Evolutionary conservation across 768 basidiomycete species (phyloP).

Genomic region (Ramaria sp.): DNA sequence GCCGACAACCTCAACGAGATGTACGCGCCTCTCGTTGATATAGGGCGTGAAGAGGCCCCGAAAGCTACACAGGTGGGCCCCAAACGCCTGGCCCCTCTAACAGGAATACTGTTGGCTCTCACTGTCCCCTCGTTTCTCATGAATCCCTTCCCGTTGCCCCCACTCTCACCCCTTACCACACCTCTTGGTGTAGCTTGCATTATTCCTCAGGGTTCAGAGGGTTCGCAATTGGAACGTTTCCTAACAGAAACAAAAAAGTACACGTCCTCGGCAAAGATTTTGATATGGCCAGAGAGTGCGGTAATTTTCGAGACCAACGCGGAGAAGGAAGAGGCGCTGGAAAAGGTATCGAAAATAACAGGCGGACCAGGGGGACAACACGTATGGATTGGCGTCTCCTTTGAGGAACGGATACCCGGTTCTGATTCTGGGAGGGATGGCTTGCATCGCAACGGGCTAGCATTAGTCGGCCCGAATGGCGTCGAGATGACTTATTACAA

Average conservation of each 20-base stretch:
- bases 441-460: constrained; percentile 50
- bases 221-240: constrained; percentile 45
- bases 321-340: constrained; percentile 42
- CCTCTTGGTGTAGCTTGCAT: constrained; percentile 58
- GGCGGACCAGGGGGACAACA: constrained; percentile 11
- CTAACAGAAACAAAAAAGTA: constrained; percentile 45
- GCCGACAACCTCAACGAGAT: background rate
- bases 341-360: constrained; percentile 26
- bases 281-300: constrained; percentile 79
- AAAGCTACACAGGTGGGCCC: background rate
- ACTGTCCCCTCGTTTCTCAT: constrained; percentile 46
- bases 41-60: background rate
- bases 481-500: constrained; percentile 54
- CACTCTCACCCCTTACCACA: constrained; percentile 29
- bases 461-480: constrained; percentile 38
- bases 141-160: constrained; percentile 29
- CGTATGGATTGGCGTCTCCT: constrained; percentile 58
- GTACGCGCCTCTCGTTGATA: background rate
- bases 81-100: background rate
- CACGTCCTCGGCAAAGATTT: constrained; percentile 35
- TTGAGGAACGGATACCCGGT: constrained; percentile 44
- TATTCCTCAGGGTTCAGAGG: constrained; percentile 40
- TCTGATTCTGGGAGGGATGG: constrained; percentile 25
- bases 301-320: constrained; percentile 45
- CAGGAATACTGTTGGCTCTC: constrained; percentile 11